Evolutionary conservation across 805 yeast species (phyloP), one percentile per base, ranked within the genome.

Genomic region (Maudiozyma saulgeensis): DNA sequence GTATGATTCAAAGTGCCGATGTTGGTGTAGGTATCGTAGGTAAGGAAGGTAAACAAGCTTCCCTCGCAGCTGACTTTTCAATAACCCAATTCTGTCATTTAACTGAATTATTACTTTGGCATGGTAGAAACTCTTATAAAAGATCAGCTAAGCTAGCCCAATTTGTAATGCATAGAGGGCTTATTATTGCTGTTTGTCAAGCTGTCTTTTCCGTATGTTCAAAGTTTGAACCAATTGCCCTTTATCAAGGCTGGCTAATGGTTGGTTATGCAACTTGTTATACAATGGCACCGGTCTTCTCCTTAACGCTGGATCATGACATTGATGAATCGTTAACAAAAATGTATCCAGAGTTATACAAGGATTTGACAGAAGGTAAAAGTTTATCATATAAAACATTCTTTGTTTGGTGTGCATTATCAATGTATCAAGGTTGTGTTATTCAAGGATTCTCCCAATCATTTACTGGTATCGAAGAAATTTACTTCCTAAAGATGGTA

Each of bases 1-100:
- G 95, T 58, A 93, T 93, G 99, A 93, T 93, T 56, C 99, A 93
- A 68, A 84, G 95, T 56, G 99, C 99, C 0, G 96, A 95, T 70
- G 96, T 93, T 9, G 99, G 99, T 51, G 96, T 93, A 28, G 99
- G 99, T 49, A 93, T 93, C 56, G 99, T 93, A 19, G 99, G 99
- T 37, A 93, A 93, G 66, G 99, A 93, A 66, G 99, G 99, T 35
- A 84, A 84, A 54, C 99, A 93, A 66, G 99, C 99, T 0, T 88
- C 96, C 0, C 72, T 93, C 47, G 96, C 98, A 4, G 98, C 99
- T 0, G 99, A 93, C 67, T 93, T 91, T 68, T 87, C 96, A 16
- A 81, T 93, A 46, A 83, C 88, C 32, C 96, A 90, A 68, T 93
- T 93, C 65, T 87, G 91, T 60, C 88, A 87, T 63, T 69, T 93